A percentile compares a stretch with the other conserved stretches of the same genome.
These are phyloP conservation scores for Mediolabrus comicus DNA, from an alignment of 108 stramenopile species.

Conservation along the genomic window DNA sequence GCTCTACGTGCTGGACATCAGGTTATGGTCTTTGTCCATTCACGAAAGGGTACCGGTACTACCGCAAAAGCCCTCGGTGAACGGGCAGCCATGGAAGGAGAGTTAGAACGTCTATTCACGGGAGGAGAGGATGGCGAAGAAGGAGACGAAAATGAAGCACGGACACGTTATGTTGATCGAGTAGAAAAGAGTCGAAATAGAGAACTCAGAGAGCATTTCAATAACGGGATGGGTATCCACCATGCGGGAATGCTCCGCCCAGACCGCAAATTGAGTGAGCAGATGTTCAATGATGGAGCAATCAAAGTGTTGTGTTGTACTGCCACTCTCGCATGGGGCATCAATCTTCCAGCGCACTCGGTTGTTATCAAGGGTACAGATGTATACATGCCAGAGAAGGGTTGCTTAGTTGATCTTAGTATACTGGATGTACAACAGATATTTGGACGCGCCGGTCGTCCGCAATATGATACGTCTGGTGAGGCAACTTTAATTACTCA, in stretches of 20 bases:
- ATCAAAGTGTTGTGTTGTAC: slow-evolving; percentile 97
- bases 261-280: slow-evolving; percentile 94
- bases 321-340: slow-evolving; percentile 93
- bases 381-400: slow-evolving; percentile 98
- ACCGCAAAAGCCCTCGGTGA: slow-evolving; percentile 87
- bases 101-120: slow-evolving; percentile 68
- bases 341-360: slow-evolving; percentile 94
- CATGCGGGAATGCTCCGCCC: slow-evolving; percentile 99
- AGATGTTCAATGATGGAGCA: slow-evolving; percentile 94
- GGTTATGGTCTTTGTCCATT: slow-evolving; percentile 99
- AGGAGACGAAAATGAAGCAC: slow-evolving; percentile 48
- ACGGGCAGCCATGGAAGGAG: slow-evolving; percentile 60
- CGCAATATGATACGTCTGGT: slow-evolving; percentile 95
- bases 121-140: slow-evolving; percentile 58
- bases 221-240: slow-evolving; percentile 95
- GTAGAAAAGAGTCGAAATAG: slow-evolving; percentile 87
- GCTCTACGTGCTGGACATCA: slow-evolving; percentile 93
- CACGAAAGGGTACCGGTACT: slow-evolving; percentile 93
- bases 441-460: slow-evolving; percentile 97
- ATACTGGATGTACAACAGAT: slow-evolving; percentile 99
- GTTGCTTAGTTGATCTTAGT: slow-evolving; percentile 89
- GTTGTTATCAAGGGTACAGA: slow-evolving; percentile 99
- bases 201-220: slow-evolving; percentile 87
- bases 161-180: slow-evolving; percentile 60
- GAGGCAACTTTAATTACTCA: slow-evolving; percentile 97